Evolutionary conservation across 768 basidiomycete species (phyloP), one percentile per base, ranked within the genome.

Genomic region (Neoboletus magnificus): DNA sequence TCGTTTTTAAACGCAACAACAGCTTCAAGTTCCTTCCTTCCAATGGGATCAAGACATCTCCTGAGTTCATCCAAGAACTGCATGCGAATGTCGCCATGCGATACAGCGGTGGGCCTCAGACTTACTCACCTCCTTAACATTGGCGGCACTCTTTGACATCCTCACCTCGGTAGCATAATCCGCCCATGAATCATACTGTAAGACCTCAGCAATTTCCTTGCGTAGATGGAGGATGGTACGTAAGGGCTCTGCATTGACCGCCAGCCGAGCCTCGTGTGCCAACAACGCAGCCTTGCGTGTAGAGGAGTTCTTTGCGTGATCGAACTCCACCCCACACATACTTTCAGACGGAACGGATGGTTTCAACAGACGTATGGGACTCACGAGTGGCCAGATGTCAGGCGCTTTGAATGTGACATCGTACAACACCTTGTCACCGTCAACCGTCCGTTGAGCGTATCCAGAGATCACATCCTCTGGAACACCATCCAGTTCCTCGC

Each of bases 121-220:
- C n/a, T 22, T 22, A 59, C 72, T 58, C 66, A 83, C 87, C 44
- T 82, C 73, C 62, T 76, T 68, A 13, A 89, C 83, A 25, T 76
- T 79, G 46, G 80, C 72, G 4, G 81, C 85, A 41, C 74, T 79
- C 72, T 91, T 91, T 60, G 86, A 81, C 89, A 92, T 91, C 74
- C 87, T 90, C 44, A 82, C 79, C 68, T 93, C 91, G 2, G 91
- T 90, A 41, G 84, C 73, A 68, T 87, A 93, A 68, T 89, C 90
- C 0, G 89, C 91, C 84, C 89, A 92, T 13, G 83, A 90, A 32
- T 81, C 71, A 66, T 93, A 93, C 12, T 81, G 82, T 6, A 93
- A 77, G 13, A 92, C 56, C 35, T 71, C 74, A 2, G 87, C 85
- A 47, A 89, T 84, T 62, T 84, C 70, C 36, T 86, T 84, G 37